A percentile compares a stretch with the other conserved stretches of the same genome.
Conservation (phyloP, 176 grass and related monocot genomes). For the Oryza brachyantha region DNA sequence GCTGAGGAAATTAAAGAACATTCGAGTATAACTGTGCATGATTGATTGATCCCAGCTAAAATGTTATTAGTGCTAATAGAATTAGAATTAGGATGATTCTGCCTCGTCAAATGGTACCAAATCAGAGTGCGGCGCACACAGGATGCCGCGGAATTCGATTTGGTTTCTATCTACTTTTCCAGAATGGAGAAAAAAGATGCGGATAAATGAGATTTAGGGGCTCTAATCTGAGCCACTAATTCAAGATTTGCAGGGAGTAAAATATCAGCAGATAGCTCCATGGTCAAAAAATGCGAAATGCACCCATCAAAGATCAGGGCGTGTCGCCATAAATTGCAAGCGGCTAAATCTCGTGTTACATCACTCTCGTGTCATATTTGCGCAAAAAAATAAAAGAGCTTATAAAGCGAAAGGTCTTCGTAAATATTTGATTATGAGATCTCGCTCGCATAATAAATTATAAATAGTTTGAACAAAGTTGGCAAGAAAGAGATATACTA, state of each 20-base stretch:
- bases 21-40: not conserved
- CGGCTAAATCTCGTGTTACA: slow-evolving; percentile 26
- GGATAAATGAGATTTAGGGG: slow-evolving; percentile 5
- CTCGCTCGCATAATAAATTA: too few species aligned
- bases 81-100: not conserved
- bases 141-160: not conserved
- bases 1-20: not conserved
- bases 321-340: slow-evolving; percentile 24
- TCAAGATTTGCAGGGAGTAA: not conserved
- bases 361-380: slow-evolving; percentile 15
- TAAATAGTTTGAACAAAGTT: too few species aligned
- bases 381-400: not conserved
- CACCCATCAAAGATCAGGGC: slow-evolving; percentile 9
- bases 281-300: slow-evolving; percentile 36
- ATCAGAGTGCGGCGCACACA: slow-evolving; percentile 17
- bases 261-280: slow-evolving; percentile 31
- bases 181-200: not conserved
- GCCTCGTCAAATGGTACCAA: not conserved
- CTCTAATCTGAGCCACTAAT: slow-evolving; percentile 39
- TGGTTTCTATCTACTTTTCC: not conserved
- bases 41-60: not conserved
- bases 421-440: not conserved
- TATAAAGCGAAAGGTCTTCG: not conserved
- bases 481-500: not conserved
- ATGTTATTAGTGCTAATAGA: not conserved